Evolutionary conservation across 1,139 yeast species (phyloP).

Genomic region (Geotrichum australiense): DNA sequence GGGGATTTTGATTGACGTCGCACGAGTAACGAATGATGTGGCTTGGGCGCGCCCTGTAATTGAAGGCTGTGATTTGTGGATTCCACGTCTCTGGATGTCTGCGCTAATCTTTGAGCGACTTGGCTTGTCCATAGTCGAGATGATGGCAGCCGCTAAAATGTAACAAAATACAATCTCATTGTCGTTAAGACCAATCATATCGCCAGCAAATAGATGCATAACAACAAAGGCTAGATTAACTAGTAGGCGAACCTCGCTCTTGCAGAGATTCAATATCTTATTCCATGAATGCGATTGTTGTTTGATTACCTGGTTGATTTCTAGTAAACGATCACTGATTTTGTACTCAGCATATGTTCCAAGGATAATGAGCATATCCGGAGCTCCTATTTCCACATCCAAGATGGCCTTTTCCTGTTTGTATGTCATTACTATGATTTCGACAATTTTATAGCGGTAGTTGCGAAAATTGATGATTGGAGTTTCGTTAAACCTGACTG

Average conservation of each 20-base stretch:
- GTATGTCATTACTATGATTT: conserved; percentile 18
- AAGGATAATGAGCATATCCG: conserved; percentile 16
- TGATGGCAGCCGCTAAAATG: conserved; percentile 18
- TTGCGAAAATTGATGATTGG: conserved; percentile 19
- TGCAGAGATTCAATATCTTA: conserved; percentile 15
- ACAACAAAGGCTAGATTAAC: conserved; percentile 16
- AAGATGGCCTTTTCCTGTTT: conserved; percentile 18
- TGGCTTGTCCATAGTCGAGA: conserved; percentile 11
- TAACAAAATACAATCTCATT: conserved; percentile 18
- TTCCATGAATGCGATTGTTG: conserved; percentile 16
- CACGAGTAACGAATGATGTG: conserved; percentile 3
- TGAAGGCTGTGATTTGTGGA: conserved; percentile 15
- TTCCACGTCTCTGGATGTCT: conserved; percentile 16
- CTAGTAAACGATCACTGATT: conserved; percentile 9
- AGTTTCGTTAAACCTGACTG: conserved; percentile 15
- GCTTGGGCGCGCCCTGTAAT: conserved; percentile 14
- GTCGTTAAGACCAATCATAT: conserved; percentile 14
- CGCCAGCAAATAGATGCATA: conserved; percentile 19
- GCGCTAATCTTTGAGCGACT: conserved; percentile 10
- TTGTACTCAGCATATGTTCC: conserved; percentile 18
- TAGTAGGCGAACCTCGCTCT: conserved; percentile 15
- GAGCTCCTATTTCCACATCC: conserved; percentile 17
- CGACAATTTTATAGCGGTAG: conserved; percentile 19
- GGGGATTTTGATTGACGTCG: conserved; percentile 10
- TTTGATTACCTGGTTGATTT: conserved; percentile 10